Conservation (phyloP, 768 basidiomycete genomes). For the Pisolithus microcarpus region DNA sequence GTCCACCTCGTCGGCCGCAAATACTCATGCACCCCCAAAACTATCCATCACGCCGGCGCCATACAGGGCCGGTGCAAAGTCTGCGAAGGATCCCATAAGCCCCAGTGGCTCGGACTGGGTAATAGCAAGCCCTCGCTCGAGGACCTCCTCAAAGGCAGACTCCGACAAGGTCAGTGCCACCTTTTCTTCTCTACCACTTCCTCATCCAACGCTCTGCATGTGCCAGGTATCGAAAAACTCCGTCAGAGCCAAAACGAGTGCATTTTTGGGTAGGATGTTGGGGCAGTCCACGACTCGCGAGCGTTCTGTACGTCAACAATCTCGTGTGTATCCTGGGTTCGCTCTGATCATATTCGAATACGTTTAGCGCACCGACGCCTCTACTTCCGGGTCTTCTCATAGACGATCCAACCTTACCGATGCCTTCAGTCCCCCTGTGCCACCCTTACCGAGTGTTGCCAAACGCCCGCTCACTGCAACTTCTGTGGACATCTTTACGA, state of each 20-base stretch:
- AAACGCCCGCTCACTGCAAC: conserved; percentile 34
- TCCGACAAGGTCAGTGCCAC: conserved; percentile 42
- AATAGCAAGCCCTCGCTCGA: conserved; percentile 38
- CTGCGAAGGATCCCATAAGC: conserved; percentile 25
- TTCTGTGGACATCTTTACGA: conserved; percentile 48
- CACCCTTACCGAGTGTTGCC: conserved; percentile 41
- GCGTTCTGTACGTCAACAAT: conserved; percentile 47
- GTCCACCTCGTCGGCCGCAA: conserved; percentile 32
- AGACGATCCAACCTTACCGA: conserved; percentile 27
- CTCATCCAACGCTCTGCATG: neutral
- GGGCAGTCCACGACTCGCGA: conserved; percentile 60
- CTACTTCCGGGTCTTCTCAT: conserved; percentile 22
- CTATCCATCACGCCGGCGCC: conserved; percentile 30
- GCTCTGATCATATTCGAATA: conserved; percentile 9
- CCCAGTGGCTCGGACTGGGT: conserved; percentile 41
- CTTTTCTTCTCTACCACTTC: conserved; percentile 1
- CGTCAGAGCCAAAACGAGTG: conserved; percentile 72
- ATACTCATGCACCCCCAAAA: conserved; percentile 25
- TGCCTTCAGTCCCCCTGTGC: conserved; percentile 34
- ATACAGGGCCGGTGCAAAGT: conserved; percentile 14
- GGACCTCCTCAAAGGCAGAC: conserved; percentile 36
- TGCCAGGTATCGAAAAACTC: conserved; percentile 43
- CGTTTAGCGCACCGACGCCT: conserved; percentile 50
- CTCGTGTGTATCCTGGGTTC: conserved; percentile 5
- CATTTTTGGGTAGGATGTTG: conserved; percentile 73